These are phyloP conservation scores for Boletus rufocinnamomeus DNA, from an alignment of 768 basidiomycete species.

Conservation along the genomic window DNA sequence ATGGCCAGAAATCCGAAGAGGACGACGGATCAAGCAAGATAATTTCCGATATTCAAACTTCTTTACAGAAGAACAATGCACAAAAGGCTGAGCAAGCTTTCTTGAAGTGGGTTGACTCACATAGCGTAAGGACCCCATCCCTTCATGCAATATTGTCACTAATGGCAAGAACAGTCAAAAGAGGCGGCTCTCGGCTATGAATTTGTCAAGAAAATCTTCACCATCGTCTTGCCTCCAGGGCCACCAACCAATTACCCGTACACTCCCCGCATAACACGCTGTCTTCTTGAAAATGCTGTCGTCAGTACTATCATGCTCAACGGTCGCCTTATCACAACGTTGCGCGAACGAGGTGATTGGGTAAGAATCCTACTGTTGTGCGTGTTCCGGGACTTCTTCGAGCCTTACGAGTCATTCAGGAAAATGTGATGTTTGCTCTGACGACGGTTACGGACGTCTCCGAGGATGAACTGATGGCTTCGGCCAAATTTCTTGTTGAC, in stretches of 20 bases:
- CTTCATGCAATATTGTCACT: not conserved
- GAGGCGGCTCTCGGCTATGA: slow-evolving; percentile 39
- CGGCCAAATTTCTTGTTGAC: slow-evolving; percentile 47
- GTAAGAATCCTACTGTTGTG: slow-evolving; percentile 37
- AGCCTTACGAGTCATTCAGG: slow-evolving; percentile 19
- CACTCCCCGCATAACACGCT: slow-evolving; percentile 55
- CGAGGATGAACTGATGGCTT: slow-evolving; percentile 61
- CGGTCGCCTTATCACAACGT: slow-evolving; percentile 54
- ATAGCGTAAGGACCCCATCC: slow-evolving; percentile 24
- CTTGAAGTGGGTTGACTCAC: slow-evolving; percentile 56
- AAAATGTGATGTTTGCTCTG: slow-evolving; percentile 52
- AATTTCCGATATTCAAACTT: slow-evolving; percentile 40
- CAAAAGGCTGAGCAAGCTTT: slow-evolving; percentile 61
- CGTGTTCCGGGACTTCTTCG: not conserved
- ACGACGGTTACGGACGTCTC: slow-evolving; percentile 59
- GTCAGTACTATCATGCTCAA: slow-evolving; percentile 65
- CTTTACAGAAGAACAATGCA: slow-evolving; percentile 45
- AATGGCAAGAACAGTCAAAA: slow-evolving; percentile 17
- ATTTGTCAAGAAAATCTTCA: slow-evolving; percentile 62
- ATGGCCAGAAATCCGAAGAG: slow-evolving; percentile 16
- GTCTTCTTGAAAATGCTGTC: slow-evolving; percentile 56
- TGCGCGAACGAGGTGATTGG: slow-evolving; percentile 68
- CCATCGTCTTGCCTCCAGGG: slow-evolving; percentile 48
- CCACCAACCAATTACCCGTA: slow-evolving; percentile 43
- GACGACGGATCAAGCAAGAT: slow-evolving; percentile 32